Evolutionary conservation across 2,329 filamentous ascomycete genomes (phyloP).

Genomic region (Ophiostoma pallidulum): DNA sequence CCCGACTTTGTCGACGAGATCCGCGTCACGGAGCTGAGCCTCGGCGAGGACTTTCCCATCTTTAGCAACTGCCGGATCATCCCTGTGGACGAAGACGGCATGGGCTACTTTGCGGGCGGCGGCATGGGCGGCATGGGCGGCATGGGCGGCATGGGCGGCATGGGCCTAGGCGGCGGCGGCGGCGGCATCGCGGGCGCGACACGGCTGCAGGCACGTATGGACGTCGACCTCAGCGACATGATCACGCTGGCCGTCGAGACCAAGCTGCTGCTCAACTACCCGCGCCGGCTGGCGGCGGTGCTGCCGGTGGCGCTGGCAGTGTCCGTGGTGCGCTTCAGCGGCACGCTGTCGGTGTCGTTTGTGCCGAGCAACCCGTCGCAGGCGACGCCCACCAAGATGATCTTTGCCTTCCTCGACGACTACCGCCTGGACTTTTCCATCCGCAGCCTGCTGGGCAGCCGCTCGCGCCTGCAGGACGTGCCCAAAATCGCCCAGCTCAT

Average conservation of each 20-base stretch:
- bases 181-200: slow-evolving; percentile 42
- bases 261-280: slow-evolving; percentile 88
- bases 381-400: slow-evolving; percentile 74
- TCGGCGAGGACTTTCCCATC: slow-evolving; percentile 96
- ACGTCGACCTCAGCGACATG: slow-evolving; percentile 92
- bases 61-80: slow-evolving; percentile 98
- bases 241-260: slow-evolving; percentile 93
- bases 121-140: slow-evolving; percentile 25
- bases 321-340: slow-evolving; percentile 87
- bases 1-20: slow-evolving; percentile 93
- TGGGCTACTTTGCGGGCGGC: slow-evolving; percentile 33
- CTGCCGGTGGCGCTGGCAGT: slow-evolving; percentile 87
- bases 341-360: slow-evolving; percentile 87
- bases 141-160: slow-evolving; percentile 40
- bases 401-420: slow-evolving; percentile 87
- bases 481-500: slow-evolving; percentile 82
- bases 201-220: slow-evolving; percentile 86
- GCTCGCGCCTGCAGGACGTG: slow-evolving; percentile 73
- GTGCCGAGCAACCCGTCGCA: slow-evolving; percentile 65
- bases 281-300: slow-evolving; percentile 78
- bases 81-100: slow-evolving; percentile 72
- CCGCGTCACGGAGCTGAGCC: slow-evolving; percentile 80
- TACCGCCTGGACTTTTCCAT: slow-evolving; percentile 78
- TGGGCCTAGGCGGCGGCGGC: slow-evolving; percentile 15
- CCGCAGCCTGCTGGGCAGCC: slow-evolving; percentile 66